A percentile compares a stretch with the other conserved stretches of the same genome.
These are phyloP conservation scores for Alternaria panax DNA, from an alignment of 2,329 filamentous ascomycete species.

Conservation along the genomic window DNA sequence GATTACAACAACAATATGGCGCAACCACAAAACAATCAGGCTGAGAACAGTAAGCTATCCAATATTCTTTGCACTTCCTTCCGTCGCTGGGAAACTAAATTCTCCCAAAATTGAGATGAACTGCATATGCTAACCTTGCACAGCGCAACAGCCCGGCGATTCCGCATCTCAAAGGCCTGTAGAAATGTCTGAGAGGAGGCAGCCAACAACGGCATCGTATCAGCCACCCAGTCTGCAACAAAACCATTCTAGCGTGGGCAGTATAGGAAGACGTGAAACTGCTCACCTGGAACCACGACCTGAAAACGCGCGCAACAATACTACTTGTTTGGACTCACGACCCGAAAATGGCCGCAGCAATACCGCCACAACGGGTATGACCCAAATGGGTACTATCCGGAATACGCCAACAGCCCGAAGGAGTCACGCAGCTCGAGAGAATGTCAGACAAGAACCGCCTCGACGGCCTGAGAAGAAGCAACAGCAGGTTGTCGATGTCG, in stretches of 20 bases:
- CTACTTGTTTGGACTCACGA: constrained; percentile 9
- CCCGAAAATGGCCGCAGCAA: constrained; percentile 13
- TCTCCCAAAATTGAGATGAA: background rate
- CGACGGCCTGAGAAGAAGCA: constrained; percentile 37
- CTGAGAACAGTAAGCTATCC: constrained; percentile 9
- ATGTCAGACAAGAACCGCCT: constrained; percentile 15
- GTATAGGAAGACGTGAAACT: constrained; percentile 27
- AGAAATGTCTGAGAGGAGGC: constrained; percentile 9
- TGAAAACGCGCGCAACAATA: constrained; percentile 13
- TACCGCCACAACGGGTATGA: constrained; percentile 18
- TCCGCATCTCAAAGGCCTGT: constrained; percentile 5
- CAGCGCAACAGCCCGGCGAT: constrained; percentile 6
- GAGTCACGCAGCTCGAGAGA: constrained; percentile 20
- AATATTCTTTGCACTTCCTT: background rate
- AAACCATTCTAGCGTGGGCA: constrained; percentile 20
- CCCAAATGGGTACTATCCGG: constrained; percentile 21
- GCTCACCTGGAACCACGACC: constrained; percentile 12
- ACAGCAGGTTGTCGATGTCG: constrained; percentile 49
- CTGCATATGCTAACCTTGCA: background rate
- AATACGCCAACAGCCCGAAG: constrained; percentile 22
- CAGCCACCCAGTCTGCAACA: constrained; percentile 20
- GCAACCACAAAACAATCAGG: constrained; percentile 9
- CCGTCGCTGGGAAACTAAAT: background rate
- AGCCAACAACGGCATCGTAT: constrained; percentile 13
- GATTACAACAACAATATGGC: constrained; percentile 17